Base-by-base conservation (phyloP, 108 stramenopile genomes). In the Fragilariopsis cylindrus region DNA sequence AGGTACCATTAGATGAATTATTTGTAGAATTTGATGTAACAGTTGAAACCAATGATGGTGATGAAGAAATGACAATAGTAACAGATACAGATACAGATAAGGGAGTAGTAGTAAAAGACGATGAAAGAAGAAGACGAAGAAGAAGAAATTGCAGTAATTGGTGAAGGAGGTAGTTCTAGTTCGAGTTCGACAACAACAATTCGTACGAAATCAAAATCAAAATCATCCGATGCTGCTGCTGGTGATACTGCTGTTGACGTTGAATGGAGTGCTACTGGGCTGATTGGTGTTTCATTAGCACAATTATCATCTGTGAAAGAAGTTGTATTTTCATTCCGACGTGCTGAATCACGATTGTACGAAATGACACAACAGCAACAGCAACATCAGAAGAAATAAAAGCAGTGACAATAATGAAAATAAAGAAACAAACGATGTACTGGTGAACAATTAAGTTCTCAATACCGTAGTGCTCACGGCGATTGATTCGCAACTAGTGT, bases 211-310 rank as follows among this genome's bases (percentile, higher is more conserved):
- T 39, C 73, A 65, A 76, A 60, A 48, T 41, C 44, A 56, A 73
- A 15, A 13, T 21, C 30, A 30, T 30, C 30, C 30, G 40, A 40
- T 9, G 4, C 4, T 18, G 40, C 58, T 30, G 58, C 8, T 4
- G 57, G 9, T 13, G 50, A 13, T 13, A 13, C 13, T 15, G 52
- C 11, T 15, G 52, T 53, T 15, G 52, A 53, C 58, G 60, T 83
- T 67, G 82, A 83, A 71, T 83, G 82, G 82, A 76, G 75, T 45
- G 82, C 82, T 18, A 83, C 82, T 13, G 82, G 82, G 0, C 70
- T 75, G 39, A 76, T 83, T 56, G 82, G 82, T 7, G 82, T 83
- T 5, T 79, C 78, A 13, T 46, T 83, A 21, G 82, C 82, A n/a
- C 82, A 83, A 57, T 66, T 79, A 4, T 80, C 78, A 7, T 78